These are phyloP conservation scores for Cladophialophora carrionii DNA, from an alignment of 2,329 filamentous ascomycete genomes.

Conservation along the genomic window DNA sequence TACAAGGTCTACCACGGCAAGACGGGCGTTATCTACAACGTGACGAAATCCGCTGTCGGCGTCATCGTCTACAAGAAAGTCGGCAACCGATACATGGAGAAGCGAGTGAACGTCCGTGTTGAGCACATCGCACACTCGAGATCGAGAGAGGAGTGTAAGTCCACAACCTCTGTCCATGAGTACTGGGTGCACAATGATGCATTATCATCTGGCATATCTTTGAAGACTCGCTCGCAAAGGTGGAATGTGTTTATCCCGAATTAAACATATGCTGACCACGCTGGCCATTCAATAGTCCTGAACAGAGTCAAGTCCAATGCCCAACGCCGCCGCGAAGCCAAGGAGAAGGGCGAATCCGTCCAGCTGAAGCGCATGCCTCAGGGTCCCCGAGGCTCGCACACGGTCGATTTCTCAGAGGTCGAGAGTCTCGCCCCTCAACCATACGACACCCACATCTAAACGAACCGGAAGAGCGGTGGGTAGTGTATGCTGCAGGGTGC, in stretches of 20 bases:
- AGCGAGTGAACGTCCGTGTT: conserved; percentile 98
- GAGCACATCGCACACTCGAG: conserved; percentile 96
- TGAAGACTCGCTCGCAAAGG: neutral
- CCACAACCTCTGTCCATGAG: neutral
- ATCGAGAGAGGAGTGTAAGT: conserved; percentile 80
- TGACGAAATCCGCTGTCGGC: conserved; percentile 95
- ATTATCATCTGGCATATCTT: neutral
- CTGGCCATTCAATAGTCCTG: conserved; percentile 58
- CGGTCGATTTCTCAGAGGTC: conserved; percentile 72
- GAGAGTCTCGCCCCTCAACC: conserved; percentile 89
- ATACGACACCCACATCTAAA: conserved; percentile 98
- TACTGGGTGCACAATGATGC: neutral
- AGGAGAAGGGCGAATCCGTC: conserved; percentile 82
- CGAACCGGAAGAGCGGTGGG: conserved; percentile 30
- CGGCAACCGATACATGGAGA: conserved; percentile 99
- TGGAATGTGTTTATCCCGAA: neutral
- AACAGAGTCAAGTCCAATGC: conserved; percentile 96
- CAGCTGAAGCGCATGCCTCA: conserved; percentile 90
- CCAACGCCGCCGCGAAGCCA: conserved; percentile 87
- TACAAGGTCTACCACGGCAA: conserved; percentile 99
- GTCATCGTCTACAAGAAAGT: conserved; percentile 99
- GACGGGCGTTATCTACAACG: conserved; percentile 98
- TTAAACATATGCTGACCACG: conserved; percentile 2
- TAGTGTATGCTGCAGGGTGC: neutral
- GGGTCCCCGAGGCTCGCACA: conserved; percentile 77